Percentiles rank a stretch among this genome's conserved stretches.
Conservation (phyloP, 768 basidiomycete species). For the Mycena polygramma region DNA sequence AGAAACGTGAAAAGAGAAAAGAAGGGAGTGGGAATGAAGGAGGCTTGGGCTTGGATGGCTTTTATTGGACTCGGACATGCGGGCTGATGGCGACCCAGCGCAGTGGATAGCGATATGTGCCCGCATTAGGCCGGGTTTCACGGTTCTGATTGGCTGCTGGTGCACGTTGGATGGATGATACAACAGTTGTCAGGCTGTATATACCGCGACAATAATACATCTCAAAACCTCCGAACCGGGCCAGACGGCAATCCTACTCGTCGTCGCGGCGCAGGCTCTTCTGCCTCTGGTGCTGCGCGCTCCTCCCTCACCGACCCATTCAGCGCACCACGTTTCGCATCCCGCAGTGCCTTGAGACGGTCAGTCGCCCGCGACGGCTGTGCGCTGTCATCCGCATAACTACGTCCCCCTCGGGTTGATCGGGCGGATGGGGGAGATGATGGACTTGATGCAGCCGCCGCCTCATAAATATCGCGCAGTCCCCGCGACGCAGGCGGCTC, state of each 20-base stretch:
- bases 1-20: constrained; percentile 47
- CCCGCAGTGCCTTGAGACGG: constrained; percentile 64
- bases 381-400: constrained; percentile 37
- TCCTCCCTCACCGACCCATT: constrained; percentile 29
- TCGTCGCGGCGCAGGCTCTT: constrained; percentile 28
- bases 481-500: constrained; percentile 44
- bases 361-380: constrained; percentile 56
- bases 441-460: constrained; percentile 39
- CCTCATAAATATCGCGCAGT: constrained; percentile 55
- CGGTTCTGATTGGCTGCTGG: constrained; percentile 10
- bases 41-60: constrained; percentile 23
- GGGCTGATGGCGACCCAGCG: constrained; percentile 33
- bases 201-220: neutral
- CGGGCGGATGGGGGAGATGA: constrained; percentile 16
- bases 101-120: constrained; percentile 6
- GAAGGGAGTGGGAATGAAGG: constrained; percentile 40
- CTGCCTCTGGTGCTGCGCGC: constrained; percentile 26
- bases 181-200: too few relatives aligned
- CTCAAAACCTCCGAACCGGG: constrained; percentile 41
- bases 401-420: constrained; percentile 34
- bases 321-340: constrained; percentile 57
- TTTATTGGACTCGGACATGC: constrained; percentile 37
- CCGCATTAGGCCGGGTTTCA: constrained; percentile 17
- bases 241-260: constrained; percentile 53
- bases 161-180: too few relatives aligned